Evolutionary conservation across 2,329 filamentous ascomycete species (phyloP), one percentile per base, ranked within the genome.

Genomic region (Beauveria brongniartii): DNA sequence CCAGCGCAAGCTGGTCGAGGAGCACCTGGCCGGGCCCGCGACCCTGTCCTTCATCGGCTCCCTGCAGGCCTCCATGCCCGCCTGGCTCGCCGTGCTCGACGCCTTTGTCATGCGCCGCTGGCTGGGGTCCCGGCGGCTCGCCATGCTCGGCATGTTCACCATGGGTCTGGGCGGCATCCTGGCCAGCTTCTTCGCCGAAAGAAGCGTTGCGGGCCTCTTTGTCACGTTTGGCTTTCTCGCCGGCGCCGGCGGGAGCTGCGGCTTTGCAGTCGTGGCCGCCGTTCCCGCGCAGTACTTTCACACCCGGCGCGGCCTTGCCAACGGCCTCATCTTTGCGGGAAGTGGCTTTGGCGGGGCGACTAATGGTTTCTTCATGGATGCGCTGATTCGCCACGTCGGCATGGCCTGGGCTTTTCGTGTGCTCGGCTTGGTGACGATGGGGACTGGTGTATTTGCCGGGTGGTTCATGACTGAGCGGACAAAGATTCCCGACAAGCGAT

Each of bases 201-300:
- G 37, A 22, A 22, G 22, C n/a, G 22, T 61, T 1, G 26, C 53
- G 1, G 54, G 53, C 3, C 44, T 62, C 5, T 85, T 85, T 61
- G 73, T 88, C 0, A 77, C 74, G 1, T 84, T 87, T 63, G 84
- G 84, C 0, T 68, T 85, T 0, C 80, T 81, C 59, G 85, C 87
- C 57, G 84, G 85, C 1, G 75, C 79, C 62, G 85, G 84, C 0
- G 82, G 87, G 74, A 84, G 84, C 0, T 81, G 86, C 52, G 69
- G 83, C 0, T 87, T 84, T 64, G 79, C 86, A 0, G 79, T 78
- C 0, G 76, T 75, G 3, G 80, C 83, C 1, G 79, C 78, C 1
- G 78, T 87, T 2, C 73, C 83, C 0, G 79, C 84, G 0, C 83
- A 86, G 64, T 88, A 84, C 84, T 88, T 88, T 64, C 75, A 75